phyloP scores from a whole-genome alignment of 768 basidiomycete genomes.

The Suillus decipiens region DNA sequence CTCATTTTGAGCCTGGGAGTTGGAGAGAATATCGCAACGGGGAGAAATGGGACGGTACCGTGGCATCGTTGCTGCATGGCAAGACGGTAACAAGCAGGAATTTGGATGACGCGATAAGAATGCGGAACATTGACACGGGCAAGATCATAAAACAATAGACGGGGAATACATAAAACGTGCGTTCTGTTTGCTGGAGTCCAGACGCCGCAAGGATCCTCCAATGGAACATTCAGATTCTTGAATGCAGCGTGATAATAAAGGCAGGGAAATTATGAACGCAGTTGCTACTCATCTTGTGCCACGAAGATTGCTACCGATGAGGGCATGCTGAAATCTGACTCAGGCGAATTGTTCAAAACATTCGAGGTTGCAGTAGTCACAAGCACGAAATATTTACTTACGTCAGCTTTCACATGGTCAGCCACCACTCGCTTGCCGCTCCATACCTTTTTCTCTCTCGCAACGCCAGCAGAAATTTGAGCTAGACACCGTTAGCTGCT shows the following conservation, averaged over 20 bases:
- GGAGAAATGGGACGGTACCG: background rate
- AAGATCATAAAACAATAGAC: background rate
- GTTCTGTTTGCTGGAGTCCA: background rate
- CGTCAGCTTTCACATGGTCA: too few relatives aligned
- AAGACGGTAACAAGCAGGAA: background rate
- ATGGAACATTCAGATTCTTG: background rate
- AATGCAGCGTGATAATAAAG: background rate
- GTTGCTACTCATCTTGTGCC: too few relatives aligned
- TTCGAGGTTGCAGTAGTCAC: too few relatives aligned
- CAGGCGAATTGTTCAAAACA: too few relatives aligned
- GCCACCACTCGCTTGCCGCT: too few relatives aligned
- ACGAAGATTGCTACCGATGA: too few relatives aligned
- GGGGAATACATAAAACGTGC: background rate
- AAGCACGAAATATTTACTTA: too few relatives aligned
- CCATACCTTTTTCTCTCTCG: too few relatives aligned
- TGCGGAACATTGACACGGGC: background rate
- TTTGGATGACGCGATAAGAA: background rate
- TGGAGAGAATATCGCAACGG: background rate
- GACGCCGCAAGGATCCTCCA: background rate
- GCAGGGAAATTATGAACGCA: too few relatives aligned
- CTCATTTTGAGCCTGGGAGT: background rate
- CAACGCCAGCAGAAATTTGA: too few relatives aligned
- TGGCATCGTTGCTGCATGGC: background rate
- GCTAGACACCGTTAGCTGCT: background rate
- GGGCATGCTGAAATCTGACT: too few relatives aligned